Conservation (phyloP, 2,329 filamentous ascomycete species). For the Clarireedia hainanense region DNA sequence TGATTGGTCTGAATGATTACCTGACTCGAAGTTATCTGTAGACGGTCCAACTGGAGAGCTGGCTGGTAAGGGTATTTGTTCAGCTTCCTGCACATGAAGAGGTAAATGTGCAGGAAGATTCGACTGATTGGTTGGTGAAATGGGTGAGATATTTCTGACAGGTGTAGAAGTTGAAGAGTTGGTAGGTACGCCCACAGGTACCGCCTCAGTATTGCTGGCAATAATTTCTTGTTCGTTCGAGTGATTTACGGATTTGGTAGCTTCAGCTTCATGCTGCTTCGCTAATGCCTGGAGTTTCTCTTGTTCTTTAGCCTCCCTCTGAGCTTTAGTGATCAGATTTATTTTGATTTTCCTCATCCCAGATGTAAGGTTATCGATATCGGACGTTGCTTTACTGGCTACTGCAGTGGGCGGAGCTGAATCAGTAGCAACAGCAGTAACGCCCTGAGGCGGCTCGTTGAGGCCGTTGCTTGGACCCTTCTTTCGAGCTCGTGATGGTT, state of each 20-base stretch:
- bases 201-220: not conserved
- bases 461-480: slow-evolving; percentile 23
- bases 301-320: slow-evolving; percentile 45
- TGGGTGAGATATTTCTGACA: slow-evolving; percentile 7
- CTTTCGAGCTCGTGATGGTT: slow-evolving; percentile 17
- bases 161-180: not conserved
- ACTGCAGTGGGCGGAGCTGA: slow-evolving; percentile 8
- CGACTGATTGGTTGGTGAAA: slow-evolving; percentile 16
- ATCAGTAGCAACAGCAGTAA: not conserved
- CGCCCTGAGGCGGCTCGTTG: not conserved
- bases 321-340: slow-evolving; percentile 47
- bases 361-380: slow-evolving; percentile 47
- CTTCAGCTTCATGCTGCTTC: slow-evolving; percentile 6
- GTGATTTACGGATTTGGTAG: slow-evolving; percentile 9
- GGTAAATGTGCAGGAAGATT: slow-evolving; percentile 10
- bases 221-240: slow-evolving; percentile 5
- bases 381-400: slow-evolving; percentile 19
- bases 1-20: slow-evolving; percentile 4
- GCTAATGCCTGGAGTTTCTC: slow-evolving; percentile 8
- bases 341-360: slow-evolving; percentile 58
- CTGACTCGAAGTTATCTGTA: not conserved
- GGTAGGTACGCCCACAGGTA: not conserved
- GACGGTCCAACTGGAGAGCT: slow-evolving; percentile 18
- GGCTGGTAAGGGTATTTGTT: slow-evolving; percentile 18
- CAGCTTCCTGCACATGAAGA: slow-evolving; percentile 15